Percentiles rank a stretch among this genome's conserved stretches.
phyloP scores from a whole-genome alignment of 148 eudicot species.

The Silene conica region DNA sequence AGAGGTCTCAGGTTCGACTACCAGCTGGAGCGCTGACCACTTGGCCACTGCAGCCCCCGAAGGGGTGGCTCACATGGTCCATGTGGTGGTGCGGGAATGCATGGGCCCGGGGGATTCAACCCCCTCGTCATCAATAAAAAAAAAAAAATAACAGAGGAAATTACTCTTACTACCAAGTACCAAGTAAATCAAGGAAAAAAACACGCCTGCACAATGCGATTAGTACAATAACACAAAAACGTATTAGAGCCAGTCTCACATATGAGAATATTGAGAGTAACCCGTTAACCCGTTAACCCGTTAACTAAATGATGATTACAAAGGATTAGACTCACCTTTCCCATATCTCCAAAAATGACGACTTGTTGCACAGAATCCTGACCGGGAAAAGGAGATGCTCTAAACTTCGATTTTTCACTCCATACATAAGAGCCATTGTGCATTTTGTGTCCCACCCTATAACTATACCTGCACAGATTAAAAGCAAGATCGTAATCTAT shows the following conservation, averaged over 20 bases:
- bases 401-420: conserved; percentile 49
- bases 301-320: not conserved
- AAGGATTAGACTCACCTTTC: conserved; percentile 38
- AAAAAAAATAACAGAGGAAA: not conserved
- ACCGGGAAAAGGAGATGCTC: conserved; percentile 74
- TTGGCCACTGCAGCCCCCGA: too few relatives aligned
- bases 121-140: too few relatives aligned
- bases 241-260: too few relatives aligned
- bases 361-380: conserved; percentile 57
- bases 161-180: not conserved
- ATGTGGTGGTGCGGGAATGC: too few relatives aligned
- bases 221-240: too few relatives aligned
- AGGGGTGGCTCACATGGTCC: too few relatives aligned
- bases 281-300: too few relatives aligned
- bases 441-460: conserved; percentile 61
- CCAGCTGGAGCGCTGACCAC: too few relatives aligned
- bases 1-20: too few relatives aligned
- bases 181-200: not conserved
- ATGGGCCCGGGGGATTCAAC: too few relatives aligned
- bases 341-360: conserved; percentile 76
- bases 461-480: conserved; percentile 49
- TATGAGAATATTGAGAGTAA: too few relatives aligned
- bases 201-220: not conserved
- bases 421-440: conserved; percentile 48
- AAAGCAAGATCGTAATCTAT: not conserved